Base-by-base conservation (phyloP, 1,284 basidiomycete genomes). In the Trichosporon ovoides region DNA sequence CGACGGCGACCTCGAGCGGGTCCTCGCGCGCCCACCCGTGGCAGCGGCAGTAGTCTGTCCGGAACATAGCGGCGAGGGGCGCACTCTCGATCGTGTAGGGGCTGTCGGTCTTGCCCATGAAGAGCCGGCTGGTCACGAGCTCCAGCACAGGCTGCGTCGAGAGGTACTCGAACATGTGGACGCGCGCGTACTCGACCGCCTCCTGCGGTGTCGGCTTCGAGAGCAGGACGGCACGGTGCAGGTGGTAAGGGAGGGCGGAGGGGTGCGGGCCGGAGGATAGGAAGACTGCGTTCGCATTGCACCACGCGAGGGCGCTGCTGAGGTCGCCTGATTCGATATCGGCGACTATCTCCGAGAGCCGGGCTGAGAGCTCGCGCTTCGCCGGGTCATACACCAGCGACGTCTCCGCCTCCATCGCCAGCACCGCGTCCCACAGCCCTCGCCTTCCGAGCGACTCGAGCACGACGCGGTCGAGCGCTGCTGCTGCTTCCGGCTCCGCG, bases 21-120 rank as follows among this genome's bases (percentile, higher is more conserved):
- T 91, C 85, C 65, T 94, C 89, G 59, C 88, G 84, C 61, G 92
- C 88, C 85, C 94, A 88, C 3, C 88, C 88, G 31, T 92, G 79
- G 65, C 83, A 84, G 4, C 91, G 87, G 72, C 92, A 96, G 69
- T 89, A 98, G 69, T 96, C 94, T 64, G 85, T 86, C 20, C 86
- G 85, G 73, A 97, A 95, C 66, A 91, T 80, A 3, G 86, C 85
- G 64, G 88, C 86, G 19, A 97, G 79, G 55, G 89, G 87, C 18
- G 83, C 59, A 2, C 53, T 33, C 20, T 67, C 66, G 55, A 66
- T 60, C n/a, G 35, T 50, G 57, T 71, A 71, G 12, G 69, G 69
- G 22, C 52, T 50, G 10, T 52, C 28, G 16, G n/a, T n/a, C n/a
- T 55, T 43, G 13, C 33, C 56, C 19, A 34, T 22, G 74, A 85